Base-by-base conservation (phyloP, 2,329 filamentous ascomycete genomes). In the Endothia cerciana region DNA sequence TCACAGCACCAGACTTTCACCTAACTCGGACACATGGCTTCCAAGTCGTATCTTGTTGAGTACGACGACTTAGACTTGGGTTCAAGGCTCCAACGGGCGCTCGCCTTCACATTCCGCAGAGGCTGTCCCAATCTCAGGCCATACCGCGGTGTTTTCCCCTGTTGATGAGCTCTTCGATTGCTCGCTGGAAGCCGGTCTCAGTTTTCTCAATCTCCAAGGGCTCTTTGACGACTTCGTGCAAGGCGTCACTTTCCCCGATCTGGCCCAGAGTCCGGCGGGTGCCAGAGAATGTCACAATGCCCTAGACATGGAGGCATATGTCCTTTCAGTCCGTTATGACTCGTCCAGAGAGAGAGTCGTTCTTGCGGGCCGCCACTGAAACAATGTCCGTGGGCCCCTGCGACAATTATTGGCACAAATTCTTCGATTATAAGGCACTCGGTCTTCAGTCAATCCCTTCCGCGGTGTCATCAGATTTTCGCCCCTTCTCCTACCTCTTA, bases 231-330 rank as follows among this genome's bases (percentile, higher is more conserved):
- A 25, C 13, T 28, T 13, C 25, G 15, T 6, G 28, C 11, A 51
- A 28, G 22, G 47, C 17, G 5, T 28, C 13, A 15, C 25, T 51
- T 51, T 51, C 25, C 25, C 11, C 13, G 22, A 17, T 51, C 13
- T 51, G 47, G 47, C 47, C 47, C 47, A 51, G 47, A 51, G 47
- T 17, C 47, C 22, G 22, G 47, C 47, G 47, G 47, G 25, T 51
- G 47, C 25, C 47, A 17, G 28, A 28, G 2, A 4, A 17, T 30
- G 25, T 51, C 25, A 22, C 25, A 5, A 11, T 10, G 4, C 7
- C 4, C 13, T 15, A 11, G 28, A 17, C 47, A 51, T 3, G 47
- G 47, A 17, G 3, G 25, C 47, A 25, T 30, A 2, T 4, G 13
- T 25, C 25, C 28, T 22, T 6, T 30, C 22, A 51, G 13, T 51